These are phyloP conservation scores for Saccharomycopsis javanensis DNA, from an alignment of 805 yeast species.

Conservation along the genomic window DNA sequence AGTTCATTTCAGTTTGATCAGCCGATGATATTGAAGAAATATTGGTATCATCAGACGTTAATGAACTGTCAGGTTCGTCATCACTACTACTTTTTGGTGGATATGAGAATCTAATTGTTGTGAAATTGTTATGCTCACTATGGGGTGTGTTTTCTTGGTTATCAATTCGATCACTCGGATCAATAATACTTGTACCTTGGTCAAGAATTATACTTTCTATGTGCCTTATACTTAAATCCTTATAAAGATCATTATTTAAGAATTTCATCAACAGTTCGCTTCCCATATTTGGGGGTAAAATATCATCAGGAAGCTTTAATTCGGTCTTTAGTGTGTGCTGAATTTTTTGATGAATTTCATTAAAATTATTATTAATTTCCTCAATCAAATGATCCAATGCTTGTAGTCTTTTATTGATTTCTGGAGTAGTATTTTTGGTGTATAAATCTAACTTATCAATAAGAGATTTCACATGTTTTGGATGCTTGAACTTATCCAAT, in stretches of 20 bases:
- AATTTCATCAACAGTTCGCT: background rate
- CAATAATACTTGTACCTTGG: background rate
- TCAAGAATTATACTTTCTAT: background rate
- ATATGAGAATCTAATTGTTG: background rate
- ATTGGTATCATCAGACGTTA: background rate
- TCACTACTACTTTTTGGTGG: background rate
- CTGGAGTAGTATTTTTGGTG: background rate
- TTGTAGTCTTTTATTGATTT: background rate
- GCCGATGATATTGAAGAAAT: background rate
- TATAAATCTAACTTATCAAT: background rate
- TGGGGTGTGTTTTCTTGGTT: background rate
- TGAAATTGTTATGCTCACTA: background rate
- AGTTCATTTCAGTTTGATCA: background rate
- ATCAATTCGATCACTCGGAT: background rate
- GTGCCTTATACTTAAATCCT: slow-evolving; percentile 4
- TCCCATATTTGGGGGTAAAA: background rate
- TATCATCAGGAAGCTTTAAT: background rate
- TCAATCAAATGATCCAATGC: background rate
- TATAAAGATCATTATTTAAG: slow-evolving; percentile 1
- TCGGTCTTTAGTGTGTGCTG: background rate
- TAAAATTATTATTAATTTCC: background rate
- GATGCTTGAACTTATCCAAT: background rate
- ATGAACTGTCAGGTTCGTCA: background rate
- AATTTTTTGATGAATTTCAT: background rate
- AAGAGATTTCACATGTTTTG: background rate